Evolutionary conservation across 768 basidiomycete genomes (phyloP), one percentile per base, ranked within the genome.

Genomic region (Piloderma croceum): DNA sequence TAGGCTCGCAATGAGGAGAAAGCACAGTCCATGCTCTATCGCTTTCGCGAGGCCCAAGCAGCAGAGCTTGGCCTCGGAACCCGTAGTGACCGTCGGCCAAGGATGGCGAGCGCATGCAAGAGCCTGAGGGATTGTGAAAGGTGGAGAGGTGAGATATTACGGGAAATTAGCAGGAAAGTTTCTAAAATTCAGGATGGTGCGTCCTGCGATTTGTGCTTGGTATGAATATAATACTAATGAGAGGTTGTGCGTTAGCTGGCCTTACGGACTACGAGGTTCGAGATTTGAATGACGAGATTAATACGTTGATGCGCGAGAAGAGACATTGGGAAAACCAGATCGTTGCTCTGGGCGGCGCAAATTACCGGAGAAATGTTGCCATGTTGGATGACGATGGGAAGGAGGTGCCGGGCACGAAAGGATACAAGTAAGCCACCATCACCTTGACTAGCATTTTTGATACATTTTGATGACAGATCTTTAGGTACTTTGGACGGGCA

Each of bases 1-100:
- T n/a, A 90, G 92, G 92, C 93, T 46, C 85, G 93, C 62, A 97
- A 98, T 83, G 88, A 92, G 62, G 94, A 97, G 64, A 99, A 97
- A 62, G 90, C 92, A 2, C 92, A 94, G 63, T 90, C 86, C 13
- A 91, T 90, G 86, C 73, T 90, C 22, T 90, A 90, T 59, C 88
- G 91, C 43, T 97, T 99, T 66, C 85, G 94, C 40, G 92, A 98
- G 66, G 88, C 90, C 33, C 94, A 99, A 58, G 92, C 90, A 0
- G 86, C 87, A 24, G 93, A 97, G 69, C 82, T 98, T 51, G 93
- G 94, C 25, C 76, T 99, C 18, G 85, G 86, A 24, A 83, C 86
- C 12, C 78, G 88, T 34, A 71, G 67, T 7, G 93, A 93, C 61
- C 78, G 81, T n/a, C 71, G 93, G 27, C 94, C 92, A 32, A 76